These are phyloP conservation scores for Amoebophrya sp. DNA, from an alignment of 169 alveolate species.

Conservation along the genomic window DNA sequence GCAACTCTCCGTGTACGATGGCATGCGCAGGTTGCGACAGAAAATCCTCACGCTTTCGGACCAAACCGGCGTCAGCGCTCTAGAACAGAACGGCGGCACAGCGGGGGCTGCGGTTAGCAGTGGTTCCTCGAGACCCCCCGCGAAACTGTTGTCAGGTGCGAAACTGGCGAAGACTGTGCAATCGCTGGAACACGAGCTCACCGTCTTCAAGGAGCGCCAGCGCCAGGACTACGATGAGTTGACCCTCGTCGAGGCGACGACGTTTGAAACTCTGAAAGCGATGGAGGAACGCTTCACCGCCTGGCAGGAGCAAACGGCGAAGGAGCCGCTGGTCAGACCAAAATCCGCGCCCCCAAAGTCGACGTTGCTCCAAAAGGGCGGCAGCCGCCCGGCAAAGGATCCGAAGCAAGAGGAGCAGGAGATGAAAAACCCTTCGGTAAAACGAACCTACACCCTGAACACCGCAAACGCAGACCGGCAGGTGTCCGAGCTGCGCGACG, in stretches of 20 bases:
- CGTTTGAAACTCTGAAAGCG: background rate
- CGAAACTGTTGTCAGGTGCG: background rate
- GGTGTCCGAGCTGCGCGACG: background rate
- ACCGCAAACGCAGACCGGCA: background rate
- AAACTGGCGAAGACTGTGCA: background rate
- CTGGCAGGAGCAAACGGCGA: background rate
- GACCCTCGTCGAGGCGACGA: background rate
- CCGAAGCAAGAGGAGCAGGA: no score
- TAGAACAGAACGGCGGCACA: background rate
- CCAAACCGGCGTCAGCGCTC: background rate
- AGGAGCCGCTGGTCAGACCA: background rate
- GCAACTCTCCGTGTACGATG: background rate
- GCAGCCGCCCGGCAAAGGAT: no score
- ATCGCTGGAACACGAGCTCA: background rate
- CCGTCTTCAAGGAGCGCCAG: background rate
- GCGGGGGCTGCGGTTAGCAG: no score
- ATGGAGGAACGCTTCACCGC: background rate
- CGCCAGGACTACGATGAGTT: background rate
- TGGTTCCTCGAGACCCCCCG: no score
- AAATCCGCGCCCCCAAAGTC: no score
- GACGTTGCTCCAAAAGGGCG: no score
- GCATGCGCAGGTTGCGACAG: background rate
- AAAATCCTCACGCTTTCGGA: background rate
- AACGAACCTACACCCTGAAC: background rate
- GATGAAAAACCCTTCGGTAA: no score